Percentiles rank a stretch among this genome's conserved stretches.
phyloP scores from a whole-genome alignment of 164 flowering plant genomes.

The Vitis riparia region DNA sequence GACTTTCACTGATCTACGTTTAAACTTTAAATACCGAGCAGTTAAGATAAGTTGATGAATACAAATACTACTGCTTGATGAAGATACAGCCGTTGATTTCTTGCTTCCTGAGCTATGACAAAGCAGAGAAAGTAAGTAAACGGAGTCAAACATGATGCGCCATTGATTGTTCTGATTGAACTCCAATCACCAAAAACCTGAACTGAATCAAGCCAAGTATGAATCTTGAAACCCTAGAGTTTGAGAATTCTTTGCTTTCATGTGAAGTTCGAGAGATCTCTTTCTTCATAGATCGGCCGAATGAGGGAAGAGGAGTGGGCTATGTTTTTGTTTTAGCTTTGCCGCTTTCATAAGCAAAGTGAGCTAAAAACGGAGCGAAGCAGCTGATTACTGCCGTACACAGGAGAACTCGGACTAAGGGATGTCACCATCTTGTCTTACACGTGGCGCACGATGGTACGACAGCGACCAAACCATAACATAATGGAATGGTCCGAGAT shows the following conservation, averaged over 20 bases:
- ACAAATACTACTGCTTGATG: neutral
- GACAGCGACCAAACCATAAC: no score
- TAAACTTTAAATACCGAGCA: no score
- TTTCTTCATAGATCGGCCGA: conserved; percentile 23
- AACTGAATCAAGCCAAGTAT: no score
- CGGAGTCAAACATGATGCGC: neutral
- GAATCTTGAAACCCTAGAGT: conserved; percentile 15
- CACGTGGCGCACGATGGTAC: no score
- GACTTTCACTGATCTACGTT: no score
- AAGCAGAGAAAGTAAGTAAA: neutral
- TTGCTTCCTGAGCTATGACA: neutral
- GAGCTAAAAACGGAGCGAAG: neutral
- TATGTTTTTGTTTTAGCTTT: conserved; percentile 19
- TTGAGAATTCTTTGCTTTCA: conserved; percentile 38
- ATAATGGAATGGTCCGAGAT: no score
- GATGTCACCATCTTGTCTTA: neutral
- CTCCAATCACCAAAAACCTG: no score
- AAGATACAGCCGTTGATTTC: neutral
- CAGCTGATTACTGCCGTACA: neutral
- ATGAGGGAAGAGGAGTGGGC: conserved; percentile 7
- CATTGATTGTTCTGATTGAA: neutral
- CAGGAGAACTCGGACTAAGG: neutral
- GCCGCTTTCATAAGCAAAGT: conserved; percentile 29
- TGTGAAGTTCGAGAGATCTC: conserved; percentile 34
- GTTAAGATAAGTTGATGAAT: neutral